Evolutionary conservation across 179 eudicot species (phyloP).

Genomic region (Beta corolliflora): DNA sequence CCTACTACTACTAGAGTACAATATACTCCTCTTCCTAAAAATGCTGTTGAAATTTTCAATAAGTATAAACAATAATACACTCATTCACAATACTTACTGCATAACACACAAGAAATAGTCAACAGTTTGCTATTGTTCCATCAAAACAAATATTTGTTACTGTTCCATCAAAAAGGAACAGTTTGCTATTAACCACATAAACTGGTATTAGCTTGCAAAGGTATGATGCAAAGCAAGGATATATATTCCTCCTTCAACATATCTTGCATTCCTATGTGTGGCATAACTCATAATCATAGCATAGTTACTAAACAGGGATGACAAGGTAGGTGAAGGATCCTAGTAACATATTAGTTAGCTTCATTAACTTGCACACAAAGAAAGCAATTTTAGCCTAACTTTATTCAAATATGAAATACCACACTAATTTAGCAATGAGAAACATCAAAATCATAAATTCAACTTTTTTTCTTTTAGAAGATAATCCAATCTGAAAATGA

Average conservation of each 20-base stretch:
- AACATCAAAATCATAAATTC: neutral
- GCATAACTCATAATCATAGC: neutral
- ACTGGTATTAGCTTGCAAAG: neutral
- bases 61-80: neutral
- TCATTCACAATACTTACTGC: neutral
- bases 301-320: neutral
- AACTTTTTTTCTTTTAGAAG: neutral
- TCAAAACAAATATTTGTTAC: too few relatives aligned
- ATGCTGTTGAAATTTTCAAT: neutral
- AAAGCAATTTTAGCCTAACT: neutral
- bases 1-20: too few relatives aligned
- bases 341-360: neutral
- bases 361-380: neutral
- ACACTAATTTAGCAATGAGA: neutral
- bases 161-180: too few relatives aligned
- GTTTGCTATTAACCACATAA: neutral
- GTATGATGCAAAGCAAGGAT: neutral
- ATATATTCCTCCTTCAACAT: neutral
- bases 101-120: neutral
- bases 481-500: neutral
- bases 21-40: too few relatives aligned
- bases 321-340: neutral
- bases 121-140: neutral
- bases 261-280: neutral
- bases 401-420: neutral